Conservation (phyloP, 768 basidiomycete species). For the Mycena amicta region DNA sequence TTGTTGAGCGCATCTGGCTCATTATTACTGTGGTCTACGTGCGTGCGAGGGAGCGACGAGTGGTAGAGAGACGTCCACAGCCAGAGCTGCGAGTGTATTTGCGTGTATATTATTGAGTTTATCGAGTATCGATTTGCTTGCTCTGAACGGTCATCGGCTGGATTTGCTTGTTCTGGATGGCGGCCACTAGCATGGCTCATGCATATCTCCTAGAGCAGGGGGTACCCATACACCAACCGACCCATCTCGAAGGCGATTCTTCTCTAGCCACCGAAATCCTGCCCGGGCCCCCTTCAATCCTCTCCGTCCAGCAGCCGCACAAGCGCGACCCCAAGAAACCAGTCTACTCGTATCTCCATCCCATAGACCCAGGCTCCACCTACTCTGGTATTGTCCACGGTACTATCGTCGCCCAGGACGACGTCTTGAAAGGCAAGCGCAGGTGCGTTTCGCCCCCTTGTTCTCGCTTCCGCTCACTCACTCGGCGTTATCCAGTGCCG, state of each 20-base stretch:
- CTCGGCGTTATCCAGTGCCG: constrained; percentile 42
- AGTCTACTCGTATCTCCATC: constrained; percentile 77
- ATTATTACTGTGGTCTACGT: no score
- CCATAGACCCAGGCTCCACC: constrained; percentile 85
- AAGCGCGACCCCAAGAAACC: constrained; percentile 85
- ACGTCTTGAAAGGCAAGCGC: constrained; percentile 71
- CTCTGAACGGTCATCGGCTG: neutral
- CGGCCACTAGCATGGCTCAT: constrained; percentile 65
- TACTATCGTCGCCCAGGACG: constrained; percentile 63
- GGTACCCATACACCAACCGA: constrained; percentile 72
- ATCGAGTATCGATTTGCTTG: neutral
- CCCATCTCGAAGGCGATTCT: constrained; percentile 82
- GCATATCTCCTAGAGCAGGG: constrained; percentile 68
- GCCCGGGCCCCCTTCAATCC: constrained; percentile 81
- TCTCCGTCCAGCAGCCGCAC: constrained; percentile 69
- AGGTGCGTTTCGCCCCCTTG: constrained; percentile 56
- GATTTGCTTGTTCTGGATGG: constrained; percentile 48
- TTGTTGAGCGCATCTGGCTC: no score
- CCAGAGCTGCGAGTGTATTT: neutral
- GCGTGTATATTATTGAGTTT: neutral
- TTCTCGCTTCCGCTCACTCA: no score
- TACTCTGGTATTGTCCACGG: constrained; percentile 77
- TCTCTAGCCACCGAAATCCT: constrained; percentile 87
- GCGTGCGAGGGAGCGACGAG: no score
- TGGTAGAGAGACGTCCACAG: neutral